Evolutionary conservation across 2,329 filamentous ascomycete species (phyloP).

Genomic region (Fusarium clavum): DNA sequence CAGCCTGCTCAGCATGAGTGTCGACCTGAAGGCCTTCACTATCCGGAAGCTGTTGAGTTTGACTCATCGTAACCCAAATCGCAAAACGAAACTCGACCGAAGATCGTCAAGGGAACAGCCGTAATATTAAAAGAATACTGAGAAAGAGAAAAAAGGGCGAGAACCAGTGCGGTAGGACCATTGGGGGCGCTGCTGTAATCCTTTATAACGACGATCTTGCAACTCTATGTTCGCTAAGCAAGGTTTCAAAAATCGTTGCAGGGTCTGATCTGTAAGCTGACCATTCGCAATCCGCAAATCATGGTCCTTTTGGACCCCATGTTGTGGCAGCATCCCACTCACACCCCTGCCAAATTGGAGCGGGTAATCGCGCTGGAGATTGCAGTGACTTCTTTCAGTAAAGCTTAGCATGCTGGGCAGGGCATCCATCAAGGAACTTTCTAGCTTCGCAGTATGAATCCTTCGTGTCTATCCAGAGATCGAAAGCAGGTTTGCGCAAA

Average conservation of each 20-base stretch:
- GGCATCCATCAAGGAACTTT: not conserved
- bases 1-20: conserved; percentile 13
- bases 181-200: conserved; percentile 2
- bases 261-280: conserved; percentile 34
- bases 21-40: conserved; percentile 38
- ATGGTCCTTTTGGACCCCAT: conserved; percentile 12
- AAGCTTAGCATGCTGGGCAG: not conserved
- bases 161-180: not conserved
- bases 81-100: not conserved
- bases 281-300: conserved; percentile 30
- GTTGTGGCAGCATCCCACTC: not conserved
- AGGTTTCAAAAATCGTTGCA: conserved; percentile 19
- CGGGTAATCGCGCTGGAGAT: conserved; percentile 4
- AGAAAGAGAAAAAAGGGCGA: not conserved
- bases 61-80: conserved; percentile 17
- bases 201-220: conserved; percentile 27
- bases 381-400: not conserved
- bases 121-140: not conserved
- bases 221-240: not conserved
- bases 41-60: conserved; percentile 14
- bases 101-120: not conserved
- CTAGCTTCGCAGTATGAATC: not conserved
- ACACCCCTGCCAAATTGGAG: conserved; percentile 9
- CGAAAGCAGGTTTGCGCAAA: not conserved
- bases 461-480: not conserved